phyloP scores from a whole-genome alignment of 805 yeast species.

The Dipodascopsis uninucleata region DNA sequence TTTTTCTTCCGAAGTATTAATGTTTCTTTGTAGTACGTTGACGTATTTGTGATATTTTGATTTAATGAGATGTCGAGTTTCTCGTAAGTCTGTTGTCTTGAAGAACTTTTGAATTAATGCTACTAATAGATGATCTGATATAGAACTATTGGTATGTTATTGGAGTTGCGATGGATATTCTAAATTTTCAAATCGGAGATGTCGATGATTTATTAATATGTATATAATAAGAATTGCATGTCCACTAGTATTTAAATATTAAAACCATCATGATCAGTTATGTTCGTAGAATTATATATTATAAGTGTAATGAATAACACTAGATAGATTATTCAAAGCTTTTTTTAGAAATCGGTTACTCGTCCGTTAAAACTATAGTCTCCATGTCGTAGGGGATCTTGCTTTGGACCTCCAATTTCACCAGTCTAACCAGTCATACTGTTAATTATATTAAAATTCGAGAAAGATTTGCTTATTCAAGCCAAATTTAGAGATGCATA shows the following conservation, averaged over 20 bases:
- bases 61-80: too few species aligned
- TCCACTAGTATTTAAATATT: too few species aligned
- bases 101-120: neutral
- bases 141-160: too few species aligned
- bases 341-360: slow-evolving; percentile 78
- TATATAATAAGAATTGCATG: too few species aligned
- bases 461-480: neutral
- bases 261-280: too few species aligned
- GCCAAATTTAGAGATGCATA: slow-evolving; percentile 18
- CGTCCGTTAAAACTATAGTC: slow-evolving; percentile 96
- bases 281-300: neutral
- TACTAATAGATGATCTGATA: neutral
- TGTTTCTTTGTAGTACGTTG: too few species aligned
- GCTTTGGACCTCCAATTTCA: slow-evolving; percentile 95
- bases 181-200: too few species aligned
- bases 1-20: too few species aligned
- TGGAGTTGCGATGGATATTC: too few species aligned
- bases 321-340: neutral
- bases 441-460: neutral
- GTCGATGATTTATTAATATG: too few species aligned
- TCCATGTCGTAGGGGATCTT: slow-evolving; percentile 86
- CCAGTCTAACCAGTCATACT: slow-evolving; percentile 54
- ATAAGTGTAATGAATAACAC: neutral
- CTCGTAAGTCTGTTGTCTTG: too few species aligned
- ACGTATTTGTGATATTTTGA: too few species aligned